Conservation (phyloP, 2,329 filamentous ascomycete species). For the Penicillium sp. region DNA sequence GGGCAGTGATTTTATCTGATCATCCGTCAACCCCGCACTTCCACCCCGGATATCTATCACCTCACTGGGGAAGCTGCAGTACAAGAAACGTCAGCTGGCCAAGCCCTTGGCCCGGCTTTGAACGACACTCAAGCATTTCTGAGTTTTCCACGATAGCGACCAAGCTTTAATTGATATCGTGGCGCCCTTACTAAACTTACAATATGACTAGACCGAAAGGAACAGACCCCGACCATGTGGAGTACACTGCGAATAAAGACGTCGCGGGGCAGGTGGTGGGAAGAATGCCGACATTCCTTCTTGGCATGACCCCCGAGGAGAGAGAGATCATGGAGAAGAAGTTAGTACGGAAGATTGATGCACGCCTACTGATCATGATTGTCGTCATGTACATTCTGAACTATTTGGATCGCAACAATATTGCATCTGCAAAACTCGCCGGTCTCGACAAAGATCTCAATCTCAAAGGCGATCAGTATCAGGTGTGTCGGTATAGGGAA, state of each 20-base stretch:
- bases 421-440: slow-evolving; percentile 37
- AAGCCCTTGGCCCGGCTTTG: slow-evolving; percentile 9
- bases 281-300: slow-evolving; percentile 9
- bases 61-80: background rate
- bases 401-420: slow-evolving; percentile 68
- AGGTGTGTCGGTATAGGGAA: background rate
- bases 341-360: slow-evolving; percentile 72
- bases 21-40: slow-evolving; percentile 6
- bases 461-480: background rate
- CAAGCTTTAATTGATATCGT: background rate
- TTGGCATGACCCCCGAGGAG: slow-evolving; percentile 43
- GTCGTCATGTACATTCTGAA: slow-evolving; percentile 79
- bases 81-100: background rate
- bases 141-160: background rate
- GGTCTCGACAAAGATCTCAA: background rate
- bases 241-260: slow-evolving; percentile 10
- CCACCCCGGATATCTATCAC: slow-evolving; percentile 9
- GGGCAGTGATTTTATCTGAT: slow-evolving; percentile 12
- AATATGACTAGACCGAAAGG: slow-evolving; percentile 6
- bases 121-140: background rate
- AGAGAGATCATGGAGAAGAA: slow-evolving; percentile 59
- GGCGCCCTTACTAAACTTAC: background rate
- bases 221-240: slow-evolving; percentile 8
- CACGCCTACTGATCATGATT: slow-evolving; percentile 69
- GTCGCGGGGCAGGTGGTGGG: background rate